Base-by-base conservation (phyloP, 2,329 filamentous ascomycete species). In the Chaetomium strumarium region DNA sequence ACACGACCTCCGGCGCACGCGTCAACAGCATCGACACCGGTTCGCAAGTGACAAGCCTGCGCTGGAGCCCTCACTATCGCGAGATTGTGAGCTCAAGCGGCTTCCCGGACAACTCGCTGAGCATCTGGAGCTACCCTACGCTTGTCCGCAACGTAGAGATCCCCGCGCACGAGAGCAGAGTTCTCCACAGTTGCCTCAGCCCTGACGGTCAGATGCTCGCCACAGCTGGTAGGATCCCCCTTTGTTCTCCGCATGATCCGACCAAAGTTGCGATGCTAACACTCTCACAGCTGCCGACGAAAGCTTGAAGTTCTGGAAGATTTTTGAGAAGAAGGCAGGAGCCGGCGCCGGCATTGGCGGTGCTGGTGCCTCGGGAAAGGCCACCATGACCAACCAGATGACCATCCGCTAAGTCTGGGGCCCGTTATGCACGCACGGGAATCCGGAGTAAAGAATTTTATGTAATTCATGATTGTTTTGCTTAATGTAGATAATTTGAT, bases 21-120 rank as follows among this genome's bases (percentile, higher is more conserved):
- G 91, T 95, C 75, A 99, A 99, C 84, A 95, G 90, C 80, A 97
- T 99, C 71, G 91, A 97, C 70, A 97, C 93, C 38, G 93, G 93
- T 56, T 96, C 90, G 43, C 93, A 99, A 72, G 95, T 99, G 53
- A 99, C 93, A 61, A 93, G 88, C 63, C 82, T 99, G 52, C 86
- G 90, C 64, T 99, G 93, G 93, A 95, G 89, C 79, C 90, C 90
- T 57, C 86, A 90, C 72, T 95, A 97, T 80, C 91, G 93, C 62
- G 93, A 99, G 79, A 93, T 99, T 64, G 91, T 97, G 67, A 95
- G 88, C 78, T 95, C 90, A 36, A 93, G 90, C 67, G 93, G 93
- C 52, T 97, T 97, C 78, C 93, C 93, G n/a, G 92, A 97, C 75
- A 99, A 99, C 80, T 95, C 90, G 36, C 80, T 99, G 62, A 96